These are phyloP conservation scores for Mucor velutinosus DNA, from an alignment of 371 early-diverging fungal genomes.

Conservation along the genomic window DNA sequence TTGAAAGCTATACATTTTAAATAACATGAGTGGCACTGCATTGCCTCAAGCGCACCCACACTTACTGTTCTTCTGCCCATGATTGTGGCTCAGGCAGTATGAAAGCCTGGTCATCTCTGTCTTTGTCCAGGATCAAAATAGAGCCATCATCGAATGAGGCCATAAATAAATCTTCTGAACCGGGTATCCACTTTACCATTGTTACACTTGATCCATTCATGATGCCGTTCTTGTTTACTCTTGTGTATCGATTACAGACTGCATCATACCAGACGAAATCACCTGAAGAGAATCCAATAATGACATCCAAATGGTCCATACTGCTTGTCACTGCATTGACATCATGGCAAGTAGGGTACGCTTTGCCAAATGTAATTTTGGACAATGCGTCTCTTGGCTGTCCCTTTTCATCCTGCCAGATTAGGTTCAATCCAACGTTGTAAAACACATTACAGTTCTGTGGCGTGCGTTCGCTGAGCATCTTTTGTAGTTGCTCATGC, in stretches of 20 bases:
- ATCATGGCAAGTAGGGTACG: conserved; percentile 84
- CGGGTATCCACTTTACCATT: conserved; percentile 88
- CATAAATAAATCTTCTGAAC: conserved; percentile 81
- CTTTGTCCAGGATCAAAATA: conserved; percentile 80
- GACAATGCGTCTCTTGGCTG: conserved; percentile 37
- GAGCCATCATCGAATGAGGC: conserved; percentile 77
- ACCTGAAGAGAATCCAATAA: conserved; percentile 86
- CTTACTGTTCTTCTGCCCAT: conserved; percentile 30
- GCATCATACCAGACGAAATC: conserved; percentile 85
- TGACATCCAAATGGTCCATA: conserved; percentile 67
- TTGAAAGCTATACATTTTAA: conserved; percentile 34
- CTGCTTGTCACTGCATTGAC: conserved; percentile 71
- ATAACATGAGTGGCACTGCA: neutral
- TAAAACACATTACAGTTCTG: neutral
- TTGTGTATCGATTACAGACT: conserved; percentile 66
- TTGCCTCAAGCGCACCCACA: neutral
- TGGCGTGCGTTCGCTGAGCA: neutral
- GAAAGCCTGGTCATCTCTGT: conserved; percentile 76
- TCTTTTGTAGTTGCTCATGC: conserved; percentile 52
- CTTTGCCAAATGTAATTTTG: neutral
- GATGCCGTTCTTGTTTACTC: conserved; percentile 44
- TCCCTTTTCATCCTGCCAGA: conserved; percentile 65
- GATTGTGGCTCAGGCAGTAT: conserved; percentile 31
- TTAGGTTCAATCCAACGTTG: conserved; percentile 71
- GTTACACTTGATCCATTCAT: conserved; percentile 72